phyloP scores from a whole-genome alignment of 1,139 yeast genomes.

The Zygosaccharomyces pseudobailii region DNA sequence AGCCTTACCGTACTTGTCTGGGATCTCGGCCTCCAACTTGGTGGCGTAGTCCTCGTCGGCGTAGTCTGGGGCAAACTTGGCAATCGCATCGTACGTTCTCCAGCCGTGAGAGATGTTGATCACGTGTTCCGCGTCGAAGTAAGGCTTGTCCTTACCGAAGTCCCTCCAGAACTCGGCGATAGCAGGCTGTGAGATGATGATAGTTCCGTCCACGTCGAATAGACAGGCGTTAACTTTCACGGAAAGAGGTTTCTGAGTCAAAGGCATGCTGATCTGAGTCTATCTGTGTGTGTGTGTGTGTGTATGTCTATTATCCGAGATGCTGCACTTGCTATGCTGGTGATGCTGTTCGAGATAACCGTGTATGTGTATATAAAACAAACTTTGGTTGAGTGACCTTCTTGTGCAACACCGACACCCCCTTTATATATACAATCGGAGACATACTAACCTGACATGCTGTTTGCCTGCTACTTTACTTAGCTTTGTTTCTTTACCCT shows the following conservation, averaged over 20 bases:
- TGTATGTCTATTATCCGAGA: background rate
- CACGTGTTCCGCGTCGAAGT: constrained; percentile 64
- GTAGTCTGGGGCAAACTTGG: constrained; percentile 69
- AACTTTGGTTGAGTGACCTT: no score
- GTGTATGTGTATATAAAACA: no score
- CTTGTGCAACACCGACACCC: background rate
- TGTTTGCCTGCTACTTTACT: background rate
- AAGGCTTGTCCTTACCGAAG: constrained; percentile 64
- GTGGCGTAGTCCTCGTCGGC: constrained; percentile 65
- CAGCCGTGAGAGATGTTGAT: constrained; percentile 77
- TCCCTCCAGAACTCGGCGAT: constrained; percentile 79
- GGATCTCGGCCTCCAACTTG: constrained; percentile 65
- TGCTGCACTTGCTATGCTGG: no score
- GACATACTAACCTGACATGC: background rate
- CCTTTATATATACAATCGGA: background rate
- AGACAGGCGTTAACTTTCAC: constrained; percentile 41
- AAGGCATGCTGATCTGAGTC: constrained; percentile 22
- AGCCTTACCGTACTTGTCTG: constrained; percentile 63
- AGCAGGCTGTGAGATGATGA: constrained; percentile 77
- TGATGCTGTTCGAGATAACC: no score
- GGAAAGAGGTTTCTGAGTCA: constrained; percentile 28
- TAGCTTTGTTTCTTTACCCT: background rate
- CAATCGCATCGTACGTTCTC: constrained; percentile 73
- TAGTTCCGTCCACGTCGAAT: constrained; percentile 83
- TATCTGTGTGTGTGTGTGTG: constrained; percentile 1